phyloP scores from a whole-genome alignment of 2,329 filamentous ascomycete species.

The Venturia carpophila region DNA sequence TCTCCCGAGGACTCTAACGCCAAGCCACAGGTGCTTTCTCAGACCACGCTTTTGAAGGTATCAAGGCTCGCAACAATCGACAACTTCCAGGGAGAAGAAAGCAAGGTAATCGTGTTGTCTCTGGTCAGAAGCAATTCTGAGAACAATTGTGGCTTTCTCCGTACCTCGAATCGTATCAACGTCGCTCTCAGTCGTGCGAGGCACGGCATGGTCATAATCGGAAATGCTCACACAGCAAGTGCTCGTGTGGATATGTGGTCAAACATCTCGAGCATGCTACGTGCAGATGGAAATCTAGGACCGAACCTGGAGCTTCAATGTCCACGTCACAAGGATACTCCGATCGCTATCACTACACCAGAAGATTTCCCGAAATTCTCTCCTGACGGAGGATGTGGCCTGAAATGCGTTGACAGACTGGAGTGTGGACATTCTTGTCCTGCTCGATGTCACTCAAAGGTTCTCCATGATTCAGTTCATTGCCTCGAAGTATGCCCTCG shows the following conservation, averaged over 20 bases:
- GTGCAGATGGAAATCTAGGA: constrained; percentile 19
- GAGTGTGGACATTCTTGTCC: constrained; percentile 43
- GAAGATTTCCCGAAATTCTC: constrained; percentile 21
- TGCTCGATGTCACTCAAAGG: constrained; percentile 41
- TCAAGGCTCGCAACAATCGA: constrained; percentile 59
- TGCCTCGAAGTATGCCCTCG: constrained; percentile 42
- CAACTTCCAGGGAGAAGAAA: constrained; percentile 73
- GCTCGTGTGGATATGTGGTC: constrained; percentile 55
- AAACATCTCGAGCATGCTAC: constrained; percentile 18
- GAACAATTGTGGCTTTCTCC: constrained; percentile 56
- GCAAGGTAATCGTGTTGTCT: constrained; percentile 61
- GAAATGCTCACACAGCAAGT: constrained; percentile 52
- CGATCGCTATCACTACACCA: constrained; percentile 20
- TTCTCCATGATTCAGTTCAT: constrained; percentile 40
- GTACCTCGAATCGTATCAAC: constrained; percentile 59
- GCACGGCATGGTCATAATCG: constrained; percentile 65
- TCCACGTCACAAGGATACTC: constrained; percentile 21
- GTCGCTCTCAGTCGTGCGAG: constrained; percentile 59
- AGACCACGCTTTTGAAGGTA: constrained; percentile 40
- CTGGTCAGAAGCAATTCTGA: constrained; percentile 61
- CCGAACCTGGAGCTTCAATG: constrained; percentile 20
- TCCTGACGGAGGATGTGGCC: constrained; percentile 22
- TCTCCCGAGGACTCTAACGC: too few relatives aligned
- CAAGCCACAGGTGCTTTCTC: constrained; percentile 25
- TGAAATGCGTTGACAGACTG: constrained; percentile 19